Percentiles rank a stretch among this genome's conserved stretches.
Conservation (phyloP, 768 basidiomycete species). For the Russula compacta region DNA sequence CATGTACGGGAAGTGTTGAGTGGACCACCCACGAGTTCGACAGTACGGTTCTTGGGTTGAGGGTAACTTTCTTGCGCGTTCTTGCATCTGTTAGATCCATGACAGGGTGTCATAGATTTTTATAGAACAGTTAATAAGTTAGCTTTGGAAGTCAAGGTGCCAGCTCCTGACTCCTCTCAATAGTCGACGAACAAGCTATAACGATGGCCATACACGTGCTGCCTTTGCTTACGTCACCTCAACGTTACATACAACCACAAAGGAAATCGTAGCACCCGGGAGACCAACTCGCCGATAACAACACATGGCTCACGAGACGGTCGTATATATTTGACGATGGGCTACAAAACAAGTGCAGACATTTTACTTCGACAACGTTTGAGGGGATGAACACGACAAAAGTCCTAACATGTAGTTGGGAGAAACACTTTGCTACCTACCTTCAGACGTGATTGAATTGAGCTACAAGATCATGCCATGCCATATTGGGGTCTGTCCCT, state of each 20-base stretch:
- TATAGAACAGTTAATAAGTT: neutral
- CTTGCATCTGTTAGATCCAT: slow-evolving; percentile 29
- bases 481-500: slow-evolving; percentile 16
- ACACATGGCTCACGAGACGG: neutral
- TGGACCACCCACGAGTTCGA: slow-evolving; percentile 19
- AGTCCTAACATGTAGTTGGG: neutral
- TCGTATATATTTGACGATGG: slow-evolving; percentile 4
- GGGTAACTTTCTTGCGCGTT: slow-evolving; percentile 30
- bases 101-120: neutral
- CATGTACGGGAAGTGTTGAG: no score
- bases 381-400: neutral
- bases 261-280: no score
- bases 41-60: slow-evolving; percentile 23
- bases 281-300: neutral
- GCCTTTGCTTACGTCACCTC: neutral
- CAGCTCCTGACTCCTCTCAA: neutral
- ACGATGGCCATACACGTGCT: neutral
- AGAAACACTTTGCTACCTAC: neutral
- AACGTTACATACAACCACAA: neutral
- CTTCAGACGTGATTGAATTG: slow-evolving; percentile 20
- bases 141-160: neutral
- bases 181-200: neutral
- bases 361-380: slow-evolving; percentile 3
- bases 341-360: slow-evolving; percentile 15
- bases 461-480: slow-evolving; percentile 20